Base-by-base conservation (phyloP, 257 asterid genomes). In the Anisodus tanguticus region DNA sequence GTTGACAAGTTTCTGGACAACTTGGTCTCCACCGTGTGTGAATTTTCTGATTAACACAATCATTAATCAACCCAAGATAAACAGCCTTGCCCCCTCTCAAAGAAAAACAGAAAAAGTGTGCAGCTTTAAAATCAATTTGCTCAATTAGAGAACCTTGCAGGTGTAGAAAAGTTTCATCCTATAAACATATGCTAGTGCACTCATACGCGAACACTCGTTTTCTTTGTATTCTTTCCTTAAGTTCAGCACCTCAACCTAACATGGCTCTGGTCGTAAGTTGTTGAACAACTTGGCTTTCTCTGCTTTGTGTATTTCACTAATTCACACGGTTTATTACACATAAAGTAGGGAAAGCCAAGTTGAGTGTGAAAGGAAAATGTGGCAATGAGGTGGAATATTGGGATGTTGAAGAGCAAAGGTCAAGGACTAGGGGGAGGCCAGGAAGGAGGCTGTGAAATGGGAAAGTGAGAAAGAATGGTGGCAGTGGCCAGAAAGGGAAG, bases 261-360 rank as follows among this genome's bases (percentile, higher is more conserved):
- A 72, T 53, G 58, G 37, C 17, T 22, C 43, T 12, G 60, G 19
- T 47, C 41, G 41, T 72, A 47, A 72, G 19, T 10, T 47, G 80
- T 47, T 47, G 41, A 72, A 72, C 43, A 22, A 19, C 80, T 19
- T 47, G 60, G 39, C 43, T 72, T 72, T 72, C 41, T 72, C 43
- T 72, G 80, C 41, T 72, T 72, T 72, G 43, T 72, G 43, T 72
- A 6, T n/a, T 72, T 72, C 80, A 47, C 59, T 47, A 71, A 72
- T 10, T 72, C 45, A 19, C 12, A 47, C 6, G 3, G 39, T 47
- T 72, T 19, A 72, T 72, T 72, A 47, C 80, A 47, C 80, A 15
- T 39, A 72, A 72, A 17, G 41, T 47, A 47, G 59, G 59, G 19
- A 72, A 72, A 72, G n/a, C 43, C 43, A 72, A 72, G 43, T 47